phyloP scores from a whole-genome alignment of 2,329 filamentous ascomycete genomes.

The Exutisphaerella laricina region DNA sequence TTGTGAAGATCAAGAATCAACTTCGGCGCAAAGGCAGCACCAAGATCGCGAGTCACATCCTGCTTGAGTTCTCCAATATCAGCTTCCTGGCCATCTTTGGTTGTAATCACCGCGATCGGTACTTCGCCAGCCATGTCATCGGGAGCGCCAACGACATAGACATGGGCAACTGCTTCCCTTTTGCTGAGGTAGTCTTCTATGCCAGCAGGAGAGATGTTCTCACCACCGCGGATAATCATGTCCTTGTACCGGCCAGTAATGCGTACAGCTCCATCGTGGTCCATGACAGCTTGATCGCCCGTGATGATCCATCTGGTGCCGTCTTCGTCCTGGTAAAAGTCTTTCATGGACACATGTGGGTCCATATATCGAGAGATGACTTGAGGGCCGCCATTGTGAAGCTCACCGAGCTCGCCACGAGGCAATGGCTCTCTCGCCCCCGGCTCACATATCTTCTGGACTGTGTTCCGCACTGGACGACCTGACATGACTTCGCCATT shows the following conservation, averaged over 20 bases:
- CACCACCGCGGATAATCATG: slow-evolving; percentile 51
- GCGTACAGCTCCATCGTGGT: slow-evolving; percentile 39
- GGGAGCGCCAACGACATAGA: slow-evolving; percentile 41
- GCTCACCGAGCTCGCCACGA: slow-evolving; percentile 29
- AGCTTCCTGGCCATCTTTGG: slow-evolving; percentile 32
- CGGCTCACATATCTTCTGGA: slow-evolving; percentile 31
- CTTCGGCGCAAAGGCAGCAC: slow-evolving; percentile 39
- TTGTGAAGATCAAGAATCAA: slow-evolving; percentile 38
- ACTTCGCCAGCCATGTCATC: slow-evolving; percentile 47
- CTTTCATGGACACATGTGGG: slow-evolving; percentile 22
- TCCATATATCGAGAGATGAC: slow-evolving; percentile 31
- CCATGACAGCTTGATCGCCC: slow-evolving; percentile 53
- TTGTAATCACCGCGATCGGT: slow-evolving; percentile 42
- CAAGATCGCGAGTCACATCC: slow-evolving; percentile 34
- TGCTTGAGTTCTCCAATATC: slow-evolving; percentile 32
- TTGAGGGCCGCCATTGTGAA: slow-evolving; percentile 30
- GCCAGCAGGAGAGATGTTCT: slow-evolving; percentile 53
- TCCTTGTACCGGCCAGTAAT: slow-evolving; percentile 34
- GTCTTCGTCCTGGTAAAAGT: slow-evolving; percentile 31
- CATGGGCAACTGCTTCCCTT: slow-evolving; percentile 32
- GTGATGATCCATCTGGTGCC: slow-evolving; percentile 59
- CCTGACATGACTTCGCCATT: slow-evolving; percentile 40
- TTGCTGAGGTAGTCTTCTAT: slow-evolving; percentile 36
- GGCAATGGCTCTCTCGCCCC: slow-evolving; percentile 24
- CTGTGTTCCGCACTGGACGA: slow-evolving; percentile 38